Base-by-base conservation (phyloP, 1,139 yeast species). In the Candida sp. region DNA sequence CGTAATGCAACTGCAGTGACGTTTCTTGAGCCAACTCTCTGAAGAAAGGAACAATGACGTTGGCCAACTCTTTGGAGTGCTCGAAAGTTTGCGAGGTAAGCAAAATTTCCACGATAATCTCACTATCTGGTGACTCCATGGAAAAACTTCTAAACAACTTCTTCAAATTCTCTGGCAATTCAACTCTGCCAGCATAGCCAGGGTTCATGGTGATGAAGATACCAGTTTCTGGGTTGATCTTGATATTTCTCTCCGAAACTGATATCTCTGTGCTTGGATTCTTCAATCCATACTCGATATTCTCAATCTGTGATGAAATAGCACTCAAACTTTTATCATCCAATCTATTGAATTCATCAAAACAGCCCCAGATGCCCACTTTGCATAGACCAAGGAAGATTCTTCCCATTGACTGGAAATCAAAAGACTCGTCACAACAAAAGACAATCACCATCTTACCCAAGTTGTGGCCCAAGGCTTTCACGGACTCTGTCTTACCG, bases 341-440 rank as follows among this genome's bases (percentile, higher is more conserved):
- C 45, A 94, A 77, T 57, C 99, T 78, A 63, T 94, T 94, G 62
- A 94, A 93, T 66, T 94, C 99, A 67, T 94, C 99, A 69, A 94
- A 94, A 66, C 98, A 93, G 3, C 94, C 97, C 97, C 97, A 93
- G 1, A 92, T 88, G 1, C 97, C 97, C 5, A 92, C 84, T 57
- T 85, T 85, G 55, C 96, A 86, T n/a, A 92, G 76, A 48, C 99
- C 99, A 17, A 84, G 66, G 44, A 94, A 73, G 34, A 93, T 83
- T 47, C 98, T 73, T 8, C 91, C 85, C 72, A 93, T 88, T 0
- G 97, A 83, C 53, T 82, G 88, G 62, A 81, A 90, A 62, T 93
- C 97, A 72, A 91, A 94, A 0, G 90, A 72, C 51, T 93, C 97
- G 61, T 94, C 98, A 71, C 98, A 94, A 65, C 91, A 86, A 64